Conservation (phyloP, 2,329 filamentous ascomycete species). For the Lojkania enalia region DNA sequence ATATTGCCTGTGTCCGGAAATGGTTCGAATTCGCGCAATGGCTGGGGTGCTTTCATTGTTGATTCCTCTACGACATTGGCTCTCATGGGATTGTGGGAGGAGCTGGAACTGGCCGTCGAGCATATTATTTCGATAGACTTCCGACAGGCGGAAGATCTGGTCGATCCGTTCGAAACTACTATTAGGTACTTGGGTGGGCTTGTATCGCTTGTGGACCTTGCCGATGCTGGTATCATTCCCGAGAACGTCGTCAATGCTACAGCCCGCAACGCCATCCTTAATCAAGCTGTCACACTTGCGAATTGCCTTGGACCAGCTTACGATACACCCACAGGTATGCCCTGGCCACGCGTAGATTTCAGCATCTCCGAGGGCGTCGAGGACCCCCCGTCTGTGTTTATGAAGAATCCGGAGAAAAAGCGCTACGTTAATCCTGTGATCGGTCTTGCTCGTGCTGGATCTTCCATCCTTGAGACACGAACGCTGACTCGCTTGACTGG, state of each 20-base stretch:
- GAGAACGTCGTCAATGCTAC: slow-evolving; percentile 33
- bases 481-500: slow-evolving; percentile 47
- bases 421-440: slow-evolving; percentile 43
- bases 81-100: slow-evolving; percentile 49
- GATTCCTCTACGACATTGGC: slow-evolving; percentile 46
- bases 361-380: slow-evolving; percentile 36
- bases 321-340: slow-evolving; percentile 47
- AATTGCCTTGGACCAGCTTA: slow-evolving; percentile 45
- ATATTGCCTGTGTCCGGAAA: slow-evolving; percentile 45
- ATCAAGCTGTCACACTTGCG: slow-evolving; percentile 44
- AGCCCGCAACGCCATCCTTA: slow-evolving; percentile 39
- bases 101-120: slow-evolving; percentile 45
- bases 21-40: slow-evolving; percentile 41
- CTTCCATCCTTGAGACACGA: slow-evolving; percentile 51
- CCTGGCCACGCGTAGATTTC: slow-evolving; percentile 52
- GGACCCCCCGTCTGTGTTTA: slow-evolving; percentile 33
- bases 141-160: slow-evolving; percentile 34
- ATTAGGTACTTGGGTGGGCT: slow-evolving; percentile 47
- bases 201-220: slow-evolving; percentile 46
- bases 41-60: slow-evolving; percentile 50
- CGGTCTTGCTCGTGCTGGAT: slow-evolving; percentile 48
- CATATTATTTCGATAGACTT: slow-evolving; percentile 47
- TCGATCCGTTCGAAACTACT: slow-evolving; percentile 49
- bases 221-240: slow-evolving; percentile 47
- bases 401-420: slow-evolving; percentile 33